These are phyloP conservation scores for Termitomyces sp. DNA, from an alignment of 768 basidiomycete species.

Conservation along the genomic window DNA sequence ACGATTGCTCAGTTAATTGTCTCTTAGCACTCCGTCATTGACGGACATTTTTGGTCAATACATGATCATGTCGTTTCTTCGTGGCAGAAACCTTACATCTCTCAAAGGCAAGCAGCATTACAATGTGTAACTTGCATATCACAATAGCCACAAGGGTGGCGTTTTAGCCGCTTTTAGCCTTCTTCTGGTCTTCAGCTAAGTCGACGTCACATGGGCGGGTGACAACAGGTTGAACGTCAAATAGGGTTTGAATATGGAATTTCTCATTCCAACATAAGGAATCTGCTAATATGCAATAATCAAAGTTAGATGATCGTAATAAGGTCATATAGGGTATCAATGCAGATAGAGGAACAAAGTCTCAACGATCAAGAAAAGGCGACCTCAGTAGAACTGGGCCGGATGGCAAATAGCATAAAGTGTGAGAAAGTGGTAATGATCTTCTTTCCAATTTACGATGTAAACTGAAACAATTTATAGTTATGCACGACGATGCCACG, in stretches of 20 bases:
- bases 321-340: neutral
- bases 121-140: neutral
- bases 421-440: neutral
- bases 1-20: neutral
- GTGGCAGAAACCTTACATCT: neutral
- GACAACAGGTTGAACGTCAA: neutral
- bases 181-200: neutral
- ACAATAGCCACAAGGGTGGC: neutral
- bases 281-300: neutral
- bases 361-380: neutral
- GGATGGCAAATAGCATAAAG: neutral
- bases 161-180: neutral
- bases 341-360: neutral
- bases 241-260: neutral
- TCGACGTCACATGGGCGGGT: too few relatives aligned
- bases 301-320: neutral
- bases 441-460: neutral
- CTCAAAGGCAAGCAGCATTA: neutral
- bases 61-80: neutral
- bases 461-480: constrained; percentile 18
- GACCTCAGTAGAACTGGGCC: neutral
- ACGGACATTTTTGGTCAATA: neutral
- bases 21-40: neutral
- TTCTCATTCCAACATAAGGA: neutral
- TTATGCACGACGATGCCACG: constrained; percentile 14